Conservation (phyloP, 2,329 filamentous ascomycete species). For the Cordyceps fumosorosea region DNA sequence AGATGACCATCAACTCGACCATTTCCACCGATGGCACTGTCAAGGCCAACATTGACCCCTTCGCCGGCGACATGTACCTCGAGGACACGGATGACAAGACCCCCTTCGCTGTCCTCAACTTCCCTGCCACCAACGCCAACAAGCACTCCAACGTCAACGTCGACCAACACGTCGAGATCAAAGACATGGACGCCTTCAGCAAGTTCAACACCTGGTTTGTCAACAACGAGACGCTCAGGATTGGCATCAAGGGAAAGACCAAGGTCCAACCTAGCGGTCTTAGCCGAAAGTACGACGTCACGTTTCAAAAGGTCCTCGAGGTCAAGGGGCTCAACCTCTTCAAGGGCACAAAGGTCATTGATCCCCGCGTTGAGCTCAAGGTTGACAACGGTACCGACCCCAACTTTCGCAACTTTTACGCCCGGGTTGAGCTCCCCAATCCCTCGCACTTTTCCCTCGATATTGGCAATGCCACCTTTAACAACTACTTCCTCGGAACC, state of each 20-base stretch:
- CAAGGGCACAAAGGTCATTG: slow-evolving; percentile 44
- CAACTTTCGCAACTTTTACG: slow-evolving; percentile 51
- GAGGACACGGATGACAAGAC: slow-evolving; percentile 39
- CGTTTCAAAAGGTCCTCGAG: slow-evolving; percentile 49
- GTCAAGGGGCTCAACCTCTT: slow-evolving; percentile 50
- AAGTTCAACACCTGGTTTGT: slow-evolving; percentile 50
- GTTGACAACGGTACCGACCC: slow-evolving; percentile 29
- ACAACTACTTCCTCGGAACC: slow-evolving; percentile 46
- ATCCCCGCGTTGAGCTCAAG: slow-evolving; percentile 40
- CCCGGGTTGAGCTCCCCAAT: slow-evolving; percentile 55
- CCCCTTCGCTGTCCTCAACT: slow-evolving; percentile 44
- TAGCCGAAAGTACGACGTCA: slow-evolving; percentile 39
- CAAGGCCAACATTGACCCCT: slow-evolving; percentile 44
- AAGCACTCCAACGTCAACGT: slow-evolving; percentile 46
- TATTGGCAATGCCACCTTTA: slow-evolving; percentile 59
- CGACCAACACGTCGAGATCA: slow-evolving; percentile 41
- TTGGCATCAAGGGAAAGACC: slow-evolving; percentile 47
- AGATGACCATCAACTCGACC: slow-evolving; percentile 50
- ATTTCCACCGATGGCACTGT: slow-evolving; percentile 46
- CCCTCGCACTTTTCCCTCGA: slow-evolving; percentile 57
- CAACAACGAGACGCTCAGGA: slow-evolving; percentile 40
- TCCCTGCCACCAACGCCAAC: slow-evolving; percentile 45
- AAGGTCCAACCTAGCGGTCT: slow-evolving; percentile 45
- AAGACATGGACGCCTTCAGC: slow-evolving; percentile 42
- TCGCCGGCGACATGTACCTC: slow-evolving; percentile 49